These are phyloP conservation scores for Nyssa sinensis DNA, from an alignment of 148 eudicot genomes.

Conservation along the genomic window DNA sequence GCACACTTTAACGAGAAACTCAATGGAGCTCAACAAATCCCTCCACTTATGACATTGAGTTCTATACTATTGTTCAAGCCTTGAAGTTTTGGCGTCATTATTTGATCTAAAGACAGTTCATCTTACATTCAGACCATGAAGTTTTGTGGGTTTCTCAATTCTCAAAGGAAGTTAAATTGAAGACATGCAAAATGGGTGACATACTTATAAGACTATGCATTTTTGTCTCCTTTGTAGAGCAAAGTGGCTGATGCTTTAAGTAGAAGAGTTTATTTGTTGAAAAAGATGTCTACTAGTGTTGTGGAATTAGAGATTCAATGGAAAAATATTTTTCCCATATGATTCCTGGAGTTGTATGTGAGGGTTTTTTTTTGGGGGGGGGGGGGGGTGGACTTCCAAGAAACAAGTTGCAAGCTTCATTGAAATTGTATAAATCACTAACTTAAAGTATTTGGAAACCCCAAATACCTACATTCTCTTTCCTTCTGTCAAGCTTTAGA, in stretches of 20 bases:
- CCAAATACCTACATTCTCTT: too few species aligned
- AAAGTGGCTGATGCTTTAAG: background rate
- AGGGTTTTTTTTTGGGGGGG: too few species aligned
- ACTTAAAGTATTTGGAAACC: too few species aligned
- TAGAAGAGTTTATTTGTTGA: background rate
- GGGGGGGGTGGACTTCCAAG: too few species aligned
- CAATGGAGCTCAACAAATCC: background rate
- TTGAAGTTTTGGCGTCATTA: background rate
- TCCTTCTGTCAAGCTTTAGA: too few species aligned
- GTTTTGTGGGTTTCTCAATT: background rate
- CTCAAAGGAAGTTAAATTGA: background rate
- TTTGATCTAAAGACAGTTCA: background rate
- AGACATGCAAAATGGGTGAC: background rate
- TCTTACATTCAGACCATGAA: background rate
- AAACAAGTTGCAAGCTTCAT: too few species aligned
- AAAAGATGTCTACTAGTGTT: background rate
- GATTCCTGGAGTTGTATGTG: too few species aligned
- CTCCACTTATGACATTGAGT: background rate
- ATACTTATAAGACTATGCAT: background rate
- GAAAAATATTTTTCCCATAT: too few species aligned
- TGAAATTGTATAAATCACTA: too few species aligned
- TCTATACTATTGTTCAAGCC: background rate
- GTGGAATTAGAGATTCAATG: background rate
- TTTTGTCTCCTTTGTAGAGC: background rate
- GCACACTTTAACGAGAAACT: background rate